Percentiles rank a stretch among this genome's conserved stretches.
Conservation (phyloP, 2,329 filamentous ascomycete species). For the Cyanodermella asteris region DNA sequence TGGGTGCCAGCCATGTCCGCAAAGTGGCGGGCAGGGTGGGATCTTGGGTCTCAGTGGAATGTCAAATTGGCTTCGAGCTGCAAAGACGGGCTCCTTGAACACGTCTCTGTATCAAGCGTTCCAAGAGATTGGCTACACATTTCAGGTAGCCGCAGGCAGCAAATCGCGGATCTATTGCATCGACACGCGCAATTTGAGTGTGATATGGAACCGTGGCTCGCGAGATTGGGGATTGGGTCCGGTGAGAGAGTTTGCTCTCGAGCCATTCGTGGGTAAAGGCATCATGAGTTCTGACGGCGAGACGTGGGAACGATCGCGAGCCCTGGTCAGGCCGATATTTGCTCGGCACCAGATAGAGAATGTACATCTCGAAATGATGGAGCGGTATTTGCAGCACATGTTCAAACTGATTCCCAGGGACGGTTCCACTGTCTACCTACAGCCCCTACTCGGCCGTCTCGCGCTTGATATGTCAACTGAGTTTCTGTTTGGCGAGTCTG, state of each 20-base stretch:
- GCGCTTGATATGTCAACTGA: slow-evolving; percentile 5
- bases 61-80: no score
- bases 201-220: no score
- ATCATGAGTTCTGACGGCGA: slow-evolving; percentile 1
- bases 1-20: no score
- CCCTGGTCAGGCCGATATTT: slow-evolving; percentile 1
- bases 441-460: slow-evolving; percentile 2
- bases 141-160: background rate
- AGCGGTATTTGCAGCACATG: background rate
- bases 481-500: slow-evolving; percentile 5
- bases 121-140: no score
- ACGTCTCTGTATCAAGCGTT: no score
- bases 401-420: background rate
- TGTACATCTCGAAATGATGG: background rate
- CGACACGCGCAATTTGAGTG: no score
- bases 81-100: no score
- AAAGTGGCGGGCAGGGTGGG: no score
- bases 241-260: background rate
- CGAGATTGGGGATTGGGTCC: slow-evolving; percentile 2
- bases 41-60: no score
- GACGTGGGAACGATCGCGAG: slow-evolving; percentile 1
- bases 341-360: background rate
- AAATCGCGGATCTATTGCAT: background rate
- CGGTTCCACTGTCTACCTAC: slow-evolving; percentile 1
- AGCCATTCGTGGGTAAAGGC: slow-evolving; percentile 1